These are phyloP conservation scores for Salix koriyanagi DNA, from an alignment of 345 rosid species.

Conservation along the genomic window DNA sequence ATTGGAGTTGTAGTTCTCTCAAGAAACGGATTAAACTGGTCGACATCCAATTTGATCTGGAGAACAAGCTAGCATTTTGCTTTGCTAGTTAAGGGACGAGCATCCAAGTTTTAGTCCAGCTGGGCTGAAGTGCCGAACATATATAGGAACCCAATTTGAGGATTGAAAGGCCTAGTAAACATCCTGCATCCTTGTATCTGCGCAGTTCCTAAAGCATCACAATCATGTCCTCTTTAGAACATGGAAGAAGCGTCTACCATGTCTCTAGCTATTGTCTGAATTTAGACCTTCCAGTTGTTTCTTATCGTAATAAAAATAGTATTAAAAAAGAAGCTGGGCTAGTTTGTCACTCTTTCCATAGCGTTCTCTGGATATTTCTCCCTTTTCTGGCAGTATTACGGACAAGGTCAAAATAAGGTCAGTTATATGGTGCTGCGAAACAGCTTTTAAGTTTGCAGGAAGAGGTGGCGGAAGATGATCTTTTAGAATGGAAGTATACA, in stretches of 20 bases:
- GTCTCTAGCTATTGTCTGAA: neutral
- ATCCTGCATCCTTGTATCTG: neutral
- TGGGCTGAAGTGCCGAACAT: neutral
- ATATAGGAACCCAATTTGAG: neutral
- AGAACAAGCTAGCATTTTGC: neutral
- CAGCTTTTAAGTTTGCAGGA: neutral
- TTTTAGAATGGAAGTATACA: neutral
- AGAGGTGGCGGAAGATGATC: neutral
- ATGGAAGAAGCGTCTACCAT: neutral
- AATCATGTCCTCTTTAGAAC: neutral
- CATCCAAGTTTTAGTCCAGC: neutral
- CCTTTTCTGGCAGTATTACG: neutral
- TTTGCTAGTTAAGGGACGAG: neutral
- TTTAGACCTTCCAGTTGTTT: neutral
- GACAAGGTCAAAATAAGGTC: neutral
- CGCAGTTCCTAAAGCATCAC: neutral
- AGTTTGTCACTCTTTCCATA: neutral
- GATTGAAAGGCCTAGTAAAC: neutral
- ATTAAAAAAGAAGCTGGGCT: neutral
- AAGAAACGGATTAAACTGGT: neutral
- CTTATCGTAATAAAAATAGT: neutral
- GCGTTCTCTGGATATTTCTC: neutral
- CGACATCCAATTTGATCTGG: neutral
- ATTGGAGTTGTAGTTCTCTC: neutral
- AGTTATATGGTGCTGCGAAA: neutral